Base-by-base conservation (phyloP, 768 basidiomycete species). In the Russula sp. region DNA sequence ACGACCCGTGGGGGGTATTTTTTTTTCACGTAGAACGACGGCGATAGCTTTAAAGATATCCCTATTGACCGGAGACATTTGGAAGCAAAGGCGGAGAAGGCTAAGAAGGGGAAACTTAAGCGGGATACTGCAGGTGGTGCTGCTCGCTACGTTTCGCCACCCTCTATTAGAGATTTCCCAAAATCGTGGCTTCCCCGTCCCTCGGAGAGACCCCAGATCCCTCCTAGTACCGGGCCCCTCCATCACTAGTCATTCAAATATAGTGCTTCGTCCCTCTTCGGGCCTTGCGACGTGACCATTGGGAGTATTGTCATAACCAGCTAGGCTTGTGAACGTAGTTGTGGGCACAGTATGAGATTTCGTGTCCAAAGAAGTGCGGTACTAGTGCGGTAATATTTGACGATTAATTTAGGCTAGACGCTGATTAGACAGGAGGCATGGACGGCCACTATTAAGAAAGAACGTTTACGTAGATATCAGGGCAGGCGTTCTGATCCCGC, bases 21-120 rank as follows among this genome's bases (percentile, higher is more conserved):
- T 36, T 5, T 24, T 5, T 10, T 24, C 36, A 30, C 44, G 28
- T 64, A 86, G 81, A 73, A 79, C 62, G 66, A 73, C 26, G 71
- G 74, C 49, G 77, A 82, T 69, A 76, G 73, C 20, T 84, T 88
- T 72, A 77, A 77, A 49, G 83, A 86, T 69, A 75, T 94, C 32
- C 93, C 95, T 1, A 71, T 92, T n/a, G 94, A 97, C 73, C 75
- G 81, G 46, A 84, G 95, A 61, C 92, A 95, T 76, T 75, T 94
- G 22, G 81, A 85, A 69, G 83, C 90, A 3, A 88, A 85, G 73
- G 78, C 79, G 51, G 79, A 79, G 69, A 94, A 92, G 75, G 84
- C 85, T 54, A 88, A 84, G 73, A 84, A 82, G 71, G 88, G 88
- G 26, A 89, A 88, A 30, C 73, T 67, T 26, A 67, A 64, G 54